A percentile compares a stretch with the other conserved stretches of the same genome.
phyloP scores from a whole-genome alignment of 2,329 filamentous ascomycete species.

The Apiospora aurea region DNA sequence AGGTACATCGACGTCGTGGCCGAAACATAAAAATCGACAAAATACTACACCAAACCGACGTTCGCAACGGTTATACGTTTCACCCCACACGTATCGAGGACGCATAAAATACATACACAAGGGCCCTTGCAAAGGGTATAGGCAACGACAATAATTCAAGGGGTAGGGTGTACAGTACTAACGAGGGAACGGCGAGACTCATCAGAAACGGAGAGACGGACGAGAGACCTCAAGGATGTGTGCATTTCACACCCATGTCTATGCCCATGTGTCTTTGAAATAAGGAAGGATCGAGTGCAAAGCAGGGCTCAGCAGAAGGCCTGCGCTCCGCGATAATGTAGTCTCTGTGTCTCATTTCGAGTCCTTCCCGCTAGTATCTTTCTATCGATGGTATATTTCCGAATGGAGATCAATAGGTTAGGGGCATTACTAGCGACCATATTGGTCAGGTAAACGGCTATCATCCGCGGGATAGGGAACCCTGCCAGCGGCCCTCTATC shows the following conservation, averaged over 20 bases:
- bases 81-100: too few species aligned
- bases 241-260: not conserved
- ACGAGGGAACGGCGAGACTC: constrained; percentile 9
- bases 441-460: not conserved
- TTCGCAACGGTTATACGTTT: too few species aligned
- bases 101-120: too few species aligned
- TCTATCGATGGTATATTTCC: constrained; percentile 19
- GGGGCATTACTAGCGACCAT: not conserved
- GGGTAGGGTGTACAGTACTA: too few species aligned
- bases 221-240: constrained; percentile 1
- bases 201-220: not conserved
- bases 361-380: constrained; percentile 18
- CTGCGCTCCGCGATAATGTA: constrained; percentile 1
- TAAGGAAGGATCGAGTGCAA: not conserved
- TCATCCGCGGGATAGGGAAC: constrained; percentile 7
- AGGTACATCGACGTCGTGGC: too few species aligned
- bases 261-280: constrained; percentile 7
- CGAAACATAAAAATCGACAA: too few species aligned
- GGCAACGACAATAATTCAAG: too few species aligned
- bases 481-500: constrained; percentile 15
- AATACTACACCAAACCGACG: too few species aligned
- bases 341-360: constrained; percentile 15
- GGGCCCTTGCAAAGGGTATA: too few species aligned
- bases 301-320: not conserved
- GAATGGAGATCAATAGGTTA: constrained; percentile 16